Conservation (phyloP, 108 stramenopile species). For the Cylindrotheca closterium region DNA sequence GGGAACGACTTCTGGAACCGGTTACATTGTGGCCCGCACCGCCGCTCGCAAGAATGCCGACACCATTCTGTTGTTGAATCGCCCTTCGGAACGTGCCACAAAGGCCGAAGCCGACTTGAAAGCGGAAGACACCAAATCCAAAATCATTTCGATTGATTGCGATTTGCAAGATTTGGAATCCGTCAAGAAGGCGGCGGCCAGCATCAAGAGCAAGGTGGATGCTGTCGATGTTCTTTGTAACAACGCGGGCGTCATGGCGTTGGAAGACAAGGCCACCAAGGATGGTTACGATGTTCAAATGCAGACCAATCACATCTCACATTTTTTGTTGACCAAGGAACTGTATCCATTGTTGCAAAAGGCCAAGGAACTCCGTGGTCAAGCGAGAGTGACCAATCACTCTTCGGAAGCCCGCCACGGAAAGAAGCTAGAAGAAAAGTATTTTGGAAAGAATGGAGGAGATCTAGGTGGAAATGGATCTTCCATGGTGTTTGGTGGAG, state of each 20-base stretch:
- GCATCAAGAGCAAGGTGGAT: constrained; percentile 34
- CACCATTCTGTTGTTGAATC: constrained; percentile 45
- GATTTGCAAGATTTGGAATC: constrained; percentile 44
- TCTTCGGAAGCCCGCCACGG: constrained; percentile 26
- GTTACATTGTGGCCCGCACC: constrained; percentile 31
- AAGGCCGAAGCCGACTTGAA: constrained; percentile 28
- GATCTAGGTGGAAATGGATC: constrained; percentile 43
- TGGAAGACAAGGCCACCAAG: constrained; percentile 35
- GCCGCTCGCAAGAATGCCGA: constrained; percentile 37
- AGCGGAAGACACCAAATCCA: constrained; percentile 11
- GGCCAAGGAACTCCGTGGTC: constrained; percentile 36
- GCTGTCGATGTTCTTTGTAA: constrained; percentile 48
- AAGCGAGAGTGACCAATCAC: constrained; percentile 53
- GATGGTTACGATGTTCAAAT: constrained; percentile 72
- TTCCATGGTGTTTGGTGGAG: constrained; percentile 29
- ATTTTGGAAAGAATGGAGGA: constrained; percentile 50
- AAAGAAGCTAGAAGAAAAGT: constrained; percentile 38
- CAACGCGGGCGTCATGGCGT: constrained; percentile 69
- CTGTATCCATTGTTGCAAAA: constrained; percentile 45
- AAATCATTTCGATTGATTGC: constrained; percentile 38
- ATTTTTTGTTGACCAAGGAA: constrained; percentile 59
- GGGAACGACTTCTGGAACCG: constrained; percentile 41
- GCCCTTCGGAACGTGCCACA: constrained; percentile 38
- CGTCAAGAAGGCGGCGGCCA: constrained; percentile 32
- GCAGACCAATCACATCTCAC: constrained; percentile 59